Evolutionary conservation across 2,329 filamentous ascomycete genomes (phyloP), one percentile per base, ranked within the genome.

Genomic region (Trichoderma polysporum): DNA sequence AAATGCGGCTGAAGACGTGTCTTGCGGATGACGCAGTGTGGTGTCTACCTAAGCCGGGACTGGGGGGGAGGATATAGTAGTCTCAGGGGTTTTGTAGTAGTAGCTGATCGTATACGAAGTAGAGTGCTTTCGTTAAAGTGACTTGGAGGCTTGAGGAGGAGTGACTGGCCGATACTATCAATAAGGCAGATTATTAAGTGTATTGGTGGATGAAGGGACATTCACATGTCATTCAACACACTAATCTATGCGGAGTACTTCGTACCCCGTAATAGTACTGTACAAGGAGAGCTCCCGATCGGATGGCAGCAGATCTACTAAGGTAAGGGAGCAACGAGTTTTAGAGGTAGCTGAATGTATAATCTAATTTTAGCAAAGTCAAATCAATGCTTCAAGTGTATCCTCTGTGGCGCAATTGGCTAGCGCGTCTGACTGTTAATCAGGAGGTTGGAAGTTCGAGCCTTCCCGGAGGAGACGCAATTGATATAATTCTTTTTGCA

Each of bases 341-440:
- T 17, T n/a, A 2, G 39, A 7, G 22, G 35, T 4, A n/a, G 9
- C 0, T 19, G 0, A 8, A n/a, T 50, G 45, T 61, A 61, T 61
- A 64, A 12, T 19, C 15, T 27, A 27, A 25, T 9, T 47, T 53
- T 47, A 41, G 60, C 8, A 12, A 2, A 2, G 7, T 4, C 5
- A 17, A 49, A 58, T 35, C 52, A 59, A 49, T n/a, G n/a, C 19
- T 41, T 41, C 17, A 10, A n/a, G 9, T 33, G 25, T 25, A 49
- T 73, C 72, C 70, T 71, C 71, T 68, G 83, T 87, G 77, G 79
- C 79, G 70, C 79, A 81, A 74, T 83, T 85, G 84, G 83, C 82
- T 85, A 85, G 83, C 83, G 83, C 83, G 84, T 85, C 80, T 81
- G 83, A 85, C 83, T 85, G 83, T 85, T 85, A 85, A 68, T 68